Conservation (phyloP, 164 flowering plant genomes). For the Kalanchoe fedtschenkoi region DNA sequence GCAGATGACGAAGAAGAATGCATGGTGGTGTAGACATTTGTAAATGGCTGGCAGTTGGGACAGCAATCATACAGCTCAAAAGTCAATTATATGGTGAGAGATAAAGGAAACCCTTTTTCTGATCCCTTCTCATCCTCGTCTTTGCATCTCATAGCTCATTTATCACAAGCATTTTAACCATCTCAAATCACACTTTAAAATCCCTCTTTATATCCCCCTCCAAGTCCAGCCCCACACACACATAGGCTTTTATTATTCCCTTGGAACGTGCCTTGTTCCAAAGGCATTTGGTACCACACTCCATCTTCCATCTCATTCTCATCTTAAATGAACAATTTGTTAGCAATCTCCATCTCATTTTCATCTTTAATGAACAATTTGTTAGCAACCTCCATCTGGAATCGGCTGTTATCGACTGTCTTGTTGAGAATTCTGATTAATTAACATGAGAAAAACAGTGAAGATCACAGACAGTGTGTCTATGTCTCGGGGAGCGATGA, state of each 20-base stretch:
- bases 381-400: neutral
- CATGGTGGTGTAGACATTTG: neutral
- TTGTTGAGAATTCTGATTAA: too few relatives aligned
- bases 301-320: neutral
- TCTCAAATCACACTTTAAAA: neutral
- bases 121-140: neutral
- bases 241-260: neutral
- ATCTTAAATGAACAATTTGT: neutral
- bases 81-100: neutral
- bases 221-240: too few relatives aligned
- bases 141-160: neutral
- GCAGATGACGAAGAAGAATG: neutral
- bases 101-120: neutral
- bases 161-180: neutral
- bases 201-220: neutral
- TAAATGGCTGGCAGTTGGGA: neutral
- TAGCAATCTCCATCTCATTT: neutral
- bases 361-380: neutral
- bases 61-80: constrained; percentile 6
- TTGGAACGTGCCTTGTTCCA: constrained; percentile 3
- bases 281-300: neutral
- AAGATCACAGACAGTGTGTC: too few relatives aligned
- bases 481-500: too few relatives aligned
- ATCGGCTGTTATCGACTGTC: too few relatives aligned
- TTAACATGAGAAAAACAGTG: too few relatives aligned